Evolutionary conservation across 768 basidiomycete genomes (phyloP).

Genomic region (Mycena haematopus): DNA sequence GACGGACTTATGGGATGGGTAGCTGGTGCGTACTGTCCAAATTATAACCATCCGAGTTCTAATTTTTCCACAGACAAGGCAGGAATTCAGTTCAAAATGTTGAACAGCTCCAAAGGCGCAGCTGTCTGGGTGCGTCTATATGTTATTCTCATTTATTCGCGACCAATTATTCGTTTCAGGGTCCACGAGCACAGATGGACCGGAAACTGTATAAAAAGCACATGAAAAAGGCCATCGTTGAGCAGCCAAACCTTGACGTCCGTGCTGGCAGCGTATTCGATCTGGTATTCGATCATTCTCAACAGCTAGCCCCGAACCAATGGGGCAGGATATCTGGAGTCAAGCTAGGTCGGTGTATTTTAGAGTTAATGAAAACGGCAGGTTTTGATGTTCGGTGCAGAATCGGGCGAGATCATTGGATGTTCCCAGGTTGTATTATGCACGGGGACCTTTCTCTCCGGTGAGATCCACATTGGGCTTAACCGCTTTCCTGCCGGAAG

Average conservation of each 20-base stretch:
- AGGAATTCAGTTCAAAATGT: constrained; percentile 86
- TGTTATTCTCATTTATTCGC: not conserved
- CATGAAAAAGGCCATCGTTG: constrained; percentile 74
- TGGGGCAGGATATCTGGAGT: constrained; percentile 72
- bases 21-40: constrained; percentile 61
- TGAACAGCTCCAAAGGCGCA: constrained; percentile 86
- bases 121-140: constrained; percentile 82
- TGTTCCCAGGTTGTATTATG: constrained; percentile 88
- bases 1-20: constrained; percentile 86
- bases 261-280: constrained; percentile 81
- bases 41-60: not conserved
- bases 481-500: constrained; percentile 81
- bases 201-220: constrained; percentile 81
- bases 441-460: constrained; percentile 90
- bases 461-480: constrained; percentile 89
- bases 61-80: constrained; percentile 68
- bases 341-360: constrained; percentile 57
- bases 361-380: not conserved
- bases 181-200: constrained; percentile 89
- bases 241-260: constrained; percentile 74
- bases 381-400: constrained; percentile 42
- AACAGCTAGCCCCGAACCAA: constrained; percentile 38
- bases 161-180: constrained; percentile 50
- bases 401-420: constrained; percentile 73
- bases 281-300: constrained; percentile 65